Base-by-base conservation (phyloP, 352 stramenopile species). In the Achlya hypogyna region DNA sequence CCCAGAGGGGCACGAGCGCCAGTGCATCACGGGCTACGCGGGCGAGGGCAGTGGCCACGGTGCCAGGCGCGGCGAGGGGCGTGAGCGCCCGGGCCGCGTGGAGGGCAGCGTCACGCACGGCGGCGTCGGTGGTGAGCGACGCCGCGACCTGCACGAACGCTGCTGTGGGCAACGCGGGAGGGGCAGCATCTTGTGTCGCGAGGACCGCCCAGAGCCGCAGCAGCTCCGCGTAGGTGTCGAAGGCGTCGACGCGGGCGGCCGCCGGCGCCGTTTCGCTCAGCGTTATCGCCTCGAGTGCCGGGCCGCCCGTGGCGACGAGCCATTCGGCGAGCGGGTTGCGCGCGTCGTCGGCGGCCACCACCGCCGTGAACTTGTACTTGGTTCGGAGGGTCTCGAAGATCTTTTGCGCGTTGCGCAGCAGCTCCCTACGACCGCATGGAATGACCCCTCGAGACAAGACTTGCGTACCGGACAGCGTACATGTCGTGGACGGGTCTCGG, bases 321-420 rank as follows among this genome's bases (percentile, higher is more conserved):
- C 23, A 51, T 22, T 14, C 29, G 45, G 32, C 23, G 9, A 63
- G 34, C 20, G 25, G 16, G 20, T 63, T 49, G 20, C 16, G 32
- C 2, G 4, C 23, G 28, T 43, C 51, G 23, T 60, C 22, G 25
- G n/a, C 51, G 25, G n/a, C 5, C 27, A 60, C 22, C 2, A 43
- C 9, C 34, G 54, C 14, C 18, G 54, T 51, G 54, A 63, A 63
- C 40, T 63, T 63, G 34, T 23, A 22, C 35, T 63, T 63, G 31
- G 54, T 63, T 0, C 54, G 54, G 5, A 51, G 34, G 34, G 51
- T 63, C 34, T 63, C 54, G 51, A 63, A 63, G 29, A 63, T 63
- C 14, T 31, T 34, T 28, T 63, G 54, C 20, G 54, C 34, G 25
- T 63, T 32, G 9, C 54, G 54, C 4, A 63, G 32, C n/a, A 63